phyloP scores from a whole-genome alignment of 2,329 filamentous ascomycete genomes.

The Chrysoporthe cubensis region DNA sequence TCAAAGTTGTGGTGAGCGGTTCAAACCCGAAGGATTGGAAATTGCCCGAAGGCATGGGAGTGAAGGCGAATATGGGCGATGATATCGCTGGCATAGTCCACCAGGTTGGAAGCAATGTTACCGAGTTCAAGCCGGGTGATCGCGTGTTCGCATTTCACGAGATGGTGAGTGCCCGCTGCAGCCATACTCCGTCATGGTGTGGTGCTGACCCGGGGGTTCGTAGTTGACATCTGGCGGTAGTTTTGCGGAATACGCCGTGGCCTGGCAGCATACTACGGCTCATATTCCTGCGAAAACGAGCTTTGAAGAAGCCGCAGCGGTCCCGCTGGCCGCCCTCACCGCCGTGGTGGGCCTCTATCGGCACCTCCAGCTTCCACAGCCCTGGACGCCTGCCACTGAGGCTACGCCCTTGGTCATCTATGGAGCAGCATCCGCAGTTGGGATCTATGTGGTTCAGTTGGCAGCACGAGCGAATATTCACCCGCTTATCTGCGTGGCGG shows the following conservation, averaged over 20 bases:
- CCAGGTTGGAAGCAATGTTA: conserved; percentile 57
- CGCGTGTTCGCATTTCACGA: conserved; percentile 59
- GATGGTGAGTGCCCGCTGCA: conserved; percentile 31
- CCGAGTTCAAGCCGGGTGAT: conserved; percentile 61
- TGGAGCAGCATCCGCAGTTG: conserved; percentile 59
- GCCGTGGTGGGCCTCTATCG: conserved; percentile 45
- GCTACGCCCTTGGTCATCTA: conserved; percentile 52
- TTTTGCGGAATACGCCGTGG: conserved; percentile 49
- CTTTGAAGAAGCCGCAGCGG: conserved; percentile 48
- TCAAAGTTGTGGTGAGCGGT: conserved; percentile 47
- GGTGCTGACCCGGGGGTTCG: too few relatives aligned
- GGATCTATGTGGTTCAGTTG: conserved; percentile 61
- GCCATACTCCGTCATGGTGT: background rate
- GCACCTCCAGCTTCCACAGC: conserved; percentile 43
- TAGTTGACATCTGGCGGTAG: conserved; percentile 37
- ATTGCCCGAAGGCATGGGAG: conserved; percentile 33
- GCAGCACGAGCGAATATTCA: conserved; percentile 59
- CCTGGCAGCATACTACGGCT: conserved; percentile 46
- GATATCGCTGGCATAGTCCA: conserved; percentile 61
- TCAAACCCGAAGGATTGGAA: conserved; percentile 56
- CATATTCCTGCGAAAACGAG: conserved; percentile 42
- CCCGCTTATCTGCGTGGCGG: conserved; percentile 64
- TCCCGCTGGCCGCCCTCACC: conserved; percentile 50
- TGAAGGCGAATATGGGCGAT: conserved; percentile 51
- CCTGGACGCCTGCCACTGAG: conserved; percentile 36